Conservation (phyloP, 176 grass and related monocot genomes). For the Typha latifolia region DNA sequence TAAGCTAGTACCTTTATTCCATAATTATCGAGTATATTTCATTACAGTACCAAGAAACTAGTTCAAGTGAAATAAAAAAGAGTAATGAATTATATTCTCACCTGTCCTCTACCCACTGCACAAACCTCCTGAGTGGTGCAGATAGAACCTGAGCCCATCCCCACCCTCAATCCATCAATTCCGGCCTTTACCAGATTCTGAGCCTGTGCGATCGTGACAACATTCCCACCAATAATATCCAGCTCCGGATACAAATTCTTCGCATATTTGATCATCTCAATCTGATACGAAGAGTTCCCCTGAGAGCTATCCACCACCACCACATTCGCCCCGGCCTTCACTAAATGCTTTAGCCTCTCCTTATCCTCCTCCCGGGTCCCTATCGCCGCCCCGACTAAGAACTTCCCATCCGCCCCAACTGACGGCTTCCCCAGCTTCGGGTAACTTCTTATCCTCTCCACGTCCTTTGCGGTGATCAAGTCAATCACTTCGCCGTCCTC, state of each 20-base stretch:
- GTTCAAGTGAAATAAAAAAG: not conserved
- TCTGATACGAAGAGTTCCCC: constrained; percentile 85
- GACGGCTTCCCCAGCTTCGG: constrained; percentile 74
- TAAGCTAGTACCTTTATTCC: not conserved
- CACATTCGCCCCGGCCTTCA: constrained; percentile 67
- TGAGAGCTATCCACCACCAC: constrained; percentile 88
- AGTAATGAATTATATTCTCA: constrained; percentile 6
- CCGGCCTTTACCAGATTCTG: constrained; percentile 69
- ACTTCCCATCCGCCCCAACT: constrained; percentile 53
- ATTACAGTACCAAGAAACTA: not conserved
- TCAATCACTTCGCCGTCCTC: constrained; percentile 59
- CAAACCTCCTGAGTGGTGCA: constrained; percentile 96
- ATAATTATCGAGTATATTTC: not conserved
- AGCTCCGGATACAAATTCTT: constrained; percentile 62
- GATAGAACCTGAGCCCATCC: constrained; percentile 93
- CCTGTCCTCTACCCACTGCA: constrained; percentile 82
- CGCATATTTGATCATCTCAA: constrained; percentile 76
- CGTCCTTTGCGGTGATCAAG: constrained; percentile 58
- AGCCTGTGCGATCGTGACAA: constrained; percentile 62
- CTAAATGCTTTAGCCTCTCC: constrained; percentile 52
- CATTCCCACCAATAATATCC: constrained; percentile 84
- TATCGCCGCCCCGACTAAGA: constrained; percentile 58
- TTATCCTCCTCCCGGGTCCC: constrained; percentile 82
- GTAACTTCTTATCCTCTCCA: constrained; percentile 63
- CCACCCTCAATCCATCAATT: constrained; percentile 77